Base-by-base conservation (phyloP, 768 basidiomycete species). In the Kwoniella bestiolae region DNA sequence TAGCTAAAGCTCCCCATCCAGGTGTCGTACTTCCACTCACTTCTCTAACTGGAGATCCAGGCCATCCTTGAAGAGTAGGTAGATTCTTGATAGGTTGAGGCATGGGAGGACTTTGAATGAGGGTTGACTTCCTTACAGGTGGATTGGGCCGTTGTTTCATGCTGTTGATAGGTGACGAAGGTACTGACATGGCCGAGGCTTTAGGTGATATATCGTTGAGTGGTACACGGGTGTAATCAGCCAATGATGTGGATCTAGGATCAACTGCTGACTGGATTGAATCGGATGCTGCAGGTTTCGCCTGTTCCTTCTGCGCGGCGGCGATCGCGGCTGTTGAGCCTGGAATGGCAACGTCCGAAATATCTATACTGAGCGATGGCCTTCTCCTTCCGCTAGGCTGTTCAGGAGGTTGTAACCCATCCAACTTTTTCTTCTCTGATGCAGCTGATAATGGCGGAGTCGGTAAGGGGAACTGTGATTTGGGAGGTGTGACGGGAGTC, bases 51-150 rank as follows among this genome's bases (percentile, higher is more conserved):
- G 23, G 69, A 61, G 68, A 73, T 4, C 69, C 73, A 2, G 73
- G 56, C 69, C 67, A 70, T 5, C 72, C 71, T 12, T 57, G 56
- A n/a, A 81, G 38, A 0, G 80, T 79, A 2, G 80, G 80, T n/a
- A 81, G 64, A 49, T 81, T 81, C 62, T 79, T 77, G 59, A 81
- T 81, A 0, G 78, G 80, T 28, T 68, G 75, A 16, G 80, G 80
- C 70, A 77, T 73, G 0, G 80, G 80, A 12, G 80, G 77, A 12
- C 73, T 74, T 14, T 71, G 70, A 21, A 80, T 72, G 35, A 79
- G 67, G 21, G 73, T 78, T 14, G 74, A 69, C 44, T 74, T 63
- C 0, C 76, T 62, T 4, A 65, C 59, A 5, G 74, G 70, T 41
- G 73, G 74, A 11, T 65, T 66, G 21, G 77, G 77, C 14, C 73